Conservation (phyloP, 345 rosid species). For the Syzygium oleosum region DNA sequence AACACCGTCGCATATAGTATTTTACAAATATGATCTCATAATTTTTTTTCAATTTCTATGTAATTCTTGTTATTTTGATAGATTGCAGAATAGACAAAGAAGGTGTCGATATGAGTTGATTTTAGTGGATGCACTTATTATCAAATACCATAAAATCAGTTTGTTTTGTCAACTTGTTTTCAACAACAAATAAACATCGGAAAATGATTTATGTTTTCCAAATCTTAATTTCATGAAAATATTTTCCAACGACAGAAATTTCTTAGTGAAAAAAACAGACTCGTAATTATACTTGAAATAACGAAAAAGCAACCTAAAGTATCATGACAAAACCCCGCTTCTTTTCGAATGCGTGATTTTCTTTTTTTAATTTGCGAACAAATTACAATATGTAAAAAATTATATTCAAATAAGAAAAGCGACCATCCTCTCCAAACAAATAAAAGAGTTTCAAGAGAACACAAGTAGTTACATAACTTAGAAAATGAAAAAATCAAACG, state of each 20-base stretch:
- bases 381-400: background rate
- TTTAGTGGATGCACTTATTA: background rate
- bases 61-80: background rate
- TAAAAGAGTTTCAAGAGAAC: background rate
- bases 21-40: background rate
- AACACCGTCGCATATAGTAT: no score
- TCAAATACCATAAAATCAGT: no score
- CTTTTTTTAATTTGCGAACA: background rate
- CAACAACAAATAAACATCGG: fast-evolving
- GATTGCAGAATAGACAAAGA: background rate
- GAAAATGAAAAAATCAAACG: background rate
- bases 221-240: background rate
- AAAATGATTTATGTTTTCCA: background rate
- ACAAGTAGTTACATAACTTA: background rate
- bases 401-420: background rate
- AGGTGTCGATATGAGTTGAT: background rate
- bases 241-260: background rate
- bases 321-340: background rate
- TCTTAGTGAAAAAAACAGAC: no score
- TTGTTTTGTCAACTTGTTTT: background rate
- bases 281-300: no score
- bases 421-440: background rate
- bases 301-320: no score
- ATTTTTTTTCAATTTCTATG: no score
- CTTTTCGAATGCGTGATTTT: background rate